phyloP scores from a whole-genome alignment of 2,329 filamentous ascomycete genomes.

The Fusarium napiforme region DNA sequence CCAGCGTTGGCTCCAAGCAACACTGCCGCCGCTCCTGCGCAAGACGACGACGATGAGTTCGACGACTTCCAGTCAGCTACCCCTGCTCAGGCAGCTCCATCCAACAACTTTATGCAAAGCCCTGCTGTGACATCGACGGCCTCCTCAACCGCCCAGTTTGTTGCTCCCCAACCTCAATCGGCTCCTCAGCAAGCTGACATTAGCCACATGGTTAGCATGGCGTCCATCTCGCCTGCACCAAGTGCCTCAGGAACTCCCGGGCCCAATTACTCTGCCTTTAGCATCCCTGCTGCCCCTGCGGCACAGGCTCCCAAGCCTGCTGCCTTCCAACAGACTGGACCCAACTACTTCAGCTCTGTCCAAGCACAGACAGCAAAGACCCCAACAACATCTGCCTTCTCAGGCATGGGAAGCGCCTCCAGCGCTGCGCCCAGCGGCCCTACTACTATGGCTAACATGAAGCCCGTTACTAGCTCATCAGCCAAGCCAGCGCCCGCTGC shows the following conservation, averaged over 20 bases:
- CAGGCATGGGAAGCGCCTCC: slow-evolving; percentile 45
- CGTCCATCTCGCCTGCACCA: slow-evolving; percentile 80
- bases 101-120: slow-evolving; percentile 51
- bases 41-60: slow-evolving; percentile 83
- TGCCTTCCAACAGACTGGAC: slow-evolving; percentile 76
- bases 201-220: slow-evolving; percentile 81
- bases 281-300: slow-evolving; percentile 50
- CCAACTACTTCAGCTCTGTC: slow-evolving; percentile 96
- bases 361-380: slow-evolving; percentile 52
- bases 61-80: slow-evolving; percentile 96
- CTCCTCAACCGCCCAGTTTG: slow-evolving; percentile 73
- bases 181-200: slow-evolving; percentile 83
- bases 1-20: slow-evolving; percentile 53
- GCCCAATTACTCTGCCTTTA: slow-evolving; percentile 73
- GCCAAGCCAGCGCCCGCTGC: slow-evolving; percentile 64
- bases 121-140: slow-evolving; percentile 62
- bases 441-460: slow-evolving; percentile 57
- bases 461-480: slow-evolving; percentile 58
- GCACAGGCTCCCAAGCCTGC: slow-evolving; percentile 64
- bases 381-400: slow-evolving; percentile 46
- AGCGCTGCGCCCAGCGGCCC: slow-evolving; percentile 49
- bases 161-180: slow-evolving; percentile 86
- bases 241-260: slow-evolving; percentile 66
- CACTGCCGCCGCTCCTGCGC: slow-evolving; percentile 42
- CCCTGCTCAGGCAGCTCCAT: slow-evolving; percentile 62